Evolutionary conservation across 2,329 filamentous ascomycete genomes (phyloP), one percentile per base, ranked within the genome.

Genomic region (Coniochaeta prunicola): DNA sequence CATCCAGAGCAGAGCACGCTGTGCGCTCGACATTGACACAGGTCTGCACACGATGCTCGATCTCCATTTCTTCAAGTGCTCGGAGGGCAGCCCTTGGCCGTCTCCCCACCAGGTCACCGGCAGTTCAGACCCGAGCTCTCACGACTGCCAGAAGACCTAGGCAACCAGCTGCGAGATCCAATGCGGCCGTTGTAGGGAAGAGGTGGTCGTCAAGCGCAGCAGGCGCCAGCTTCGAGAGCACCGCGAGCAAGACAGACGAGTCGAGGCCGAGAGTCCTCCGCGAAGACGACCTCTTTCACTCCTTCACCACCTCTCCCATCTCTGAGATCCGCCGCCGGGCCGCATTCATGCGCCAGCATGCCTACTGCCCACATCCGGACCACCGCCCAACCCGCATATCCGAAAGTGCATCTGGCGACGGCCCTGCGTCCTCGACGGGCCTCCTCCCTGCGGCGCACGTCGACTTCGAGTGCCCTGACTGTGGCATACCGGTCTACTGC

Each of bases 391-490:
- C 90, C 2, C 84, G 89, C 63, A 71, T 87, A 4, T 82, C 90
- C 80, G 57, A 86, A 86, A 34, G 81, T 85, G 1, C 76, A 85
- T 60, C 86, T 89, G 64, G 78, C 83, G 12, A 86, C 90, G 70
- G 80, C 2, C 36, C 36, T 76, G 19, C 69, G 1, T 19, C 60
- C 8, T 63, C 74, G 19, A 81, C 77, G 12, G 85, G 82, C 53
- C 71, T 74, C 40, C 74, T 85, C 61, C 81, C 91, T 10, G 89
- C 93, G 0, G 86, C 87, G 17, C 91, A 96, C 73, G 91, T 97
- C 57, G 81, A 89, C 65, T 97, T 96, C 69, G 94, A 97, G 73
- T 99, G 94, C 68, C 92, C 94, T 0, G 93, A 99, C 72, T 99
- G 94, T 67, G 94, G 94, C 15, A 84, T 97, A 45, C 92, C 96